phyloP scores from a whole-genome alignment of 2,329 filamentous ascomycete species.

The Sporothrix schenckii region DNA sequence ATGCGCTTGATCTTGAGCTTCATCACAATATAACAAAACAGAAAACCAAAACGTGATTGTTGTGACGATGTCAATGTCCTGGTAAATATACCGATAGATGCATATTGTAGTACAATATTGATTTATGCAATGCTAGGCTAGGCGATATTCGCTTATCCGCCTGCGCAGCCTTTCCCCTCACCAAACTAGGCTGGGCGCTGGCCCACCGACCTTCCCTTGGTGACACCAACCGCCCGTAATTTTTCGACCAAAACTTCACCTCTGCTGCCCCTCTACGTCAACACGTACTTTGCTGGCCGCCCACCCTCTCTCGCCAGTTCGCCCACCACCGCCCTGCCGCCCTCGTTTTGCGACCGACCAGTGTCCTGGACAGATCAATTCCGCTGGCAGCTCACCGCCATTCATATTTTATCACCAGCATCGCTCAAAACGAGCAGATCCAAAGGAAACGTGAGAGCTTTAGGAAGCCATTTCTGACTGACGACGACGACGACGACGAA shows the following conservation, averaged over 20 bases:
- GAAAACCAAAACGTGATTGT: background rate
- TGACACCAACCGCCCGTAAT: slow-evolving; percentile 28
- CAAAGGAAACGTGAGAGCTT: background rate
- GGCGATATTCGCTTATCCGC: background rate
- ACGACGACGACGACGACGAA: slow-evolving; percentile 5
- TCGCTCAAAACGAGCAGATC: background rate
- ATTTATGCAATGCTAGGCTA: background rate
- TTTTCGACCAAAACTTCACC: slow-evolving; percentile 30
- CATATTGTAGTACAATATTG: background rate
- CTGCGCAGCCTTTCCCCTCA: slow-evolving; percentile 24
- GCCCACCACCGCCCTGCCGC: background rate
- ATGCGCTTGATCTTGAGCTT: background rate
- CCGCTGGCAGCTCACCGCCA: background rate
- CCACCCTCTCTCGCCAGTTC: slow-evolving; percentile 27
- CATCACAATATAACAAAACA: background rate
- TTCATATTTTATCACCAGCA: slow-evolving; percentile 9
- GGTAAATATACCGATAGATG: background rate
- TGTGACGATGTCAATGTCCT: background rate
- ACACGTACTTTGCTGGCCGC: slow-evolving; percentile 16
- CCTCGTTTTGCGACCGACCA: slow-evolving; percentile 2
- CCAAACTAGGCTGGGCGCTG: background rate
- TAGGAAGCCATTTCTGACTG: background rate
- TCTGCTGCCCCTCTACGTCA: slow-evolving; percentile 29
- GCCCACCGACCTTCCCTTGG: slow-evolving; percentile 27
- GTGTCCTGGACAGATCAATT: background rate